phyloP scores from a whole-genome alignment of 345 rosid genomes.

The Clausena lansium region DNA sequence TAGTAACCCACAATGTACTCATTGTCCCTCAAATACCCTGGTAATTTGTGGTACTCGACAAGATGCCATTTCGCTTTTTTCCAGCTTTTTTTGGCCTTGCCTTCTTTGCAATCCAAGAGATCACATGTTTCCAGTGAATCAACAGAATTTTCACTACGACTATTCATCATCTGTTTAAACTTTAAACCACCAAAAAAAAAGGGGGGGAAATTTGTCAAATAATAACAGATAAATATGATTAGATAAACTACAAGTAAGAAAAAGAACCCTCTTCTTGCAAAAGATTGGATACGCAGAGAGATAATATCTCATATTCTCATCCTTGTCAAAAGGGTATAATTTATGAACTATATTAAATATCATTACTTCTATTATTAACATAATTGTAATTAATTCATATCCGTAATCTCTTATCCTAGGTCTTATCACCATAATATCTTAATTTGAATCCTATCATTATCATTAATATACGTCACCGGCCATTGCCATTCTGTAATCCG shows the following conservation, averaged over 20 bases:
- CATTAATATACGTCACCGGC: neutral
- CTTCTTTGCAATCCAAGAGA: conserved; percentile 14
- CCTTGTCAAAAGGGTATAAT: neutral
- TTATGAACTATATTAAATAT: neutral
- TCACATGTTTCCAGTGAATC: conserved; percentile 7
- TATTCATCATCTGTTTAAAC: conserved; percentile 18
- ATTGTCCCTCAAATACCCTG: conserved; percentile 22
- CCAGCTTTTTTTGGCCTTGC: conserved; percentile 13
- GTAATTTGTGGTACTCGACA: conserved; percentile 20
- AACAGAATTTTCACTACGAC: neutral
- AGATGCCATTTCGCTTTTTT: conserved; percentile 24
- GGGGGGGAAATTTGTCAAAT: neutral
- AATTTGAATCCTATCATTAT: too few relatives aligned
- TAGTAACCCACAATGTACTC: conserved; percentile 27
- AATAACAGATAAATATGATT: neutral
- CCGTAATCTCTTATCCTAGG: neutral
- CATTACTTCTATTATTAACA: neutral
- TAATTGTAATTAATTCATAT: neutral
- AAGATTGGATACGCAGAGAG: neutral
- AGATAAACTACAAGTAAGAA: neutral
- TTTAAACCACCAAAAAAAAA: neutral
- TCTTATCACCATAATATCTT: too few relatives aligned
- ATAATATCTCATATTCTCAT: too few relatives aligned
- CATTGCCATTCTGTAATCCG: too few relatives aligned
- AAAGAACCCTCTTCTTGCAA: neutral